These are phyloP conservation scores for Haplosporangium sp. DNA, from an alignment of 371 early-diverging fungal genomes.

Conservation along the genomic window DNA sequence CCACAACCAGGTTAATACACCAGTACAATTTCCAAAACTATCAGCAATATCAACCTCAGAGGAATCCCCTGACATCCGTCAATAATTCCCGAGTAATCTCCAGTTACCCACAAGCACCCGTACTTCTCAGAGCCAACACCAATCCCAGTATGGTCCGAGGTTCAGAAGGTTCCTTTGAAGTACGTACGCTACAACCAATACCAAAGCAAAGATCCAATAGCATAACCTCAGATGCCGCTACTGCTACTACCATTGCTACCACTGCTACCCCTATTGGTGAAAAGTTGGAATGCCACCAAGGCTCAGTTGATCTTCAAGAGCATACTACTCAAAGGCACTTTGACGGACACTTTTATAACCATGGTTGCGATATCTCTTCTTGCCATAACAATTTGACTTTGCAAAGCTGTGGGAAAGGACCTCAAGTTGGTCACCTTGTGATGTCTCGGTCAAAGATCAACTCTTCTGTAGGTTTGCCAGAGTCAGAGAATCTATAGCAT, in stretches of 20 bases:
- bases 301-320: background rate
- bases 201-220: conserved; percentile 19
- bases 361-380: conserved; percentile 12
- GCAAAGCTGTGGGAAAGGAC: background rate
- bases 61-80: conserved; percentile 9
- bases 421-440: conserved; percentile 24
- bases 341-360: conserved; percentile 30
- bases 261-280: background rate
- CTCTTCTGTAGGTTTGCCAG: background rate
- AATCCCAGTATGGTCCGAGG: background rate
- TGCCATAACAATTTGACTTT: background rate
- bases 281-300: background rate
- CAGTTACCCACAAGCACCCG: background rate
- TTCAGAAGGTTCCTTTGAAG: background rate
- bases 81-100: conserved; percentile 10
- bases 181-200: background rate
- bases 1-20: conserved; percentile 30
- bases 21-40: conserved; percentile 29
- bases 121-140: conserved; percentile 1
- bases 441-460: conserved; percentile 36
- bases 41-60: conserved; percentile 27
- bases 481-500: background rate
- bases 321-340: conserved; percentile 3
- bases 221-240: conserved; percentile 7
- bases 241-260: conserved; percentile 14